Evolutionary conservation across 768 basidiomycete species (phyloP), one percentile per base, ranked within the genome.

Genomic region (Podaxis rugospora): DNA sequence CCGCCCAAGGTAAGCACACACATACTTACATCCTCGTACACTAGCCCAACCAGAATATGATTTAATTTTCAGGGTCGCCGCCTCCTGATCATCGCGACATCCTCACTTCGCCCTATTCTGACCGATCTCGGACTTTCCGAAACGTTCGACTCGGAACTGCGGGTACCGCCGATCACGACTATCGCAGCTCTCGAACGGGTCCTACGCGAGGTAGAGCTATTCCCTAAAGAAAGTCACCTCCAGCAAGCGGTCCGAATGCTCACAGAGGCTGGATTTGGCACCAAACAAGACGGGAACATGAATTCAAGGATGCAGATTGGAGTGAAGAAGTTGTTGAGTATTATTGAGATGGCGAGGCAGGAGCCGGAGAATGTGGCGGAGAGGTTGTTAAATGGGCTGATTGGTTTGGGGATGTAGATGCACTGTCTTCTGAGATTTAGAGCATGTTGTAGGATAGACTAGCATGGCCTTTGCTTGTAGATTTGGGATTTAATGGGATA

Each of bases 291-390:
- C 35, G 79, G 75, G 13, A 53, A 60, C 51, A 70, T 80, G 47
- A 70, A 75, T 10, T 68, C 80, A 13, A 80, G 76, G 51, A 65
- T 95, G 66, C 85, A 88, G 64, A 89, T 98, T 51, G 97, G 97
- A 0, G 86, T 99, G 68, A 98, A 98, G 85, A 95, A 92, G 75
- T 68, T 99, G 71, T 72, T 99, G 70, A 93, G 88, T 62, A 81
- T 91, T 58, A 81, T 95, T 18, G 97, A 99, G 80, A 98, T 97
- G 95, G 92, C 95, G 51, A 82, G 96, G 68, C 97, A 98, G 76
- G 96, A 97, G 68, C 93, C 93, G 1, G 87, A 92, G 53, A 88
- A 86, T 63, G 89, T 87, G 14, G 91, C 84, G 28, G 85, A 88
- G 67, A 80, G 92, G 61, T 72, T 94, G 62, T 81, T 80, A 59